phyloP scores from a whole-genome alignment of 192 early-diverging fungal species.

The Podila epicladia region DNA sequence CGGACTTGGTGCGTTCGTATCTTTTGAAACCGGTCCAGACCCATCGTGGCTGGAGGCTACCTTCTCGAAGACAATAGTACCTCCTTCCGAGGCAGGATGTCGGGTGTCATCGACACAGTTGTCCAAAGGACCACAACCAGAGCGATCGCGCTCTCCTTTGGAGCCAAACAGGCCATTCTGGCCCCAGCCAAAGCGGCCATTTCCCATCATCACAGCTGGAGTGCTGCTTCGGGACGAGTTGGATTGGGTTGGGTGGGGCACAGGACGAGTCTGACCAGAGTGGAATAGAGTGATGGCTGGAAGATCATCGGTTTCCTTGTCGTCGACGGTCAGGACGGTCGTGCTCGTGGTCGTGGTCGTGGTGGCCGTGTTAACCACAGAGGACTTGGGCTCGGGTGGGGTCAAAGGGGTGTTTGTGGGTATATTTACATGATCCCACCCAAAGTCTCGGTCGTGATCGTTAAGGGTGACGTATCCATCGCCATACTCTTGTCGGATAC shows the following conservation, averaged over 20 bases:
- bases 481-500: constrained; percentile 38
- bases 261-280: neutral
- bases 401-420: neutral
- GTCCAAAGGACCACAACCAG: constrained; percentile 21
- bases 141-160: neutral
- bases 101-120: constrained; percentile 2
- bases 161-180: constrained; percentile 1
- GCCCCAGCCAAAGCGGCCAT: constrained; percentile 13
- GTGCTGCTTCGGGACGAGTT: constrained; percentile 21
- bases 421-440: constrained; percentile 8
- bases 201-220: constrained; percentile 13
- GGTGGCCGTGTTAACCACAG: neutral
- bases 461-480: constrained; percentile 31
- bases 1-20: neutral
- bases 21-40: neutral
- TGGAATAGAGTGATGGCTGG: neutral
- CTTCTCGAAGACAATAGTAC: neutral
- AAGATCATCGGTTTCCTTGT: neutral
- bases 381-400: neutral
- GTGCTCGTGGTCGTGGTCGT: neutral
- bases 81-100: neutral
- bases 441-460: constrained; percentile 1
- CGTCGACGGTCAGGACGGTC: neutral
- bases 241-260: neutral
- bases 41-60: neutral